A percentile compares a stretch with the other conserved stretches of the same genome.
Conservation (phyloP, 768 basidiomycete species). For the Cyclocybe cylindracea region DNA sequence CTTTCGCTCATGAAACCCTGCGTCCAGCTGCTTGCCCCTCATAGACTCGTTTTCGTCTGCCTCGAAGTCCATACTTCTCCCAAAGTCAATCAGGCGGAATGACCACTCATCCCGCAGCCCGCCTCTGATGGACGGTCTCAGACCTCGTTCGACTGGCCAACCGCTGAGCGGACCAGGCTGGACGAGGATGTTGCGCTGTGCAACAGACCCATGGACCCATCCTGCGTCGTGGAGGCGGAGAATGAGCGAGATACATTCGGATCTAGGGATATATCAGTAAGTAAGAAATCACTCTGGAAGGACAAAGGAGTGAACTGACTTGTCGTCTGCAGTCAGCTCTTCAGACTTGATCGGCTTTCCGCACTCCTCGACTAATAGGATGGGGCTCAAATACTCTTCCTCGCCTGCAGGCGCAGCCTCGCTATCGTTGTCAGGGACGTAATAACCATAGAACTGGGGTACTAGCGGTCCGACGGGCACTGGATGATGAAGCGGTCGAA, state of each 20-base stretch:
- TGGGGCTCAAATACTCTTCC: slow-evolving; percentile 35
- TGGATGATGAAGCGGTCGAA: slow-evolving; percentile 39
- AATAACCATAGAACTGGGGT: slow-evolving; percentile 69
- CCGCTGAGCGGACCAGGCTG: slow-evolving; percentile 33
- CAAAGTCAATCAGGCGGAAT: slow-evolving; percentile 46
- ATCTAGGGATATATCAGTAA: slow-evolving; percentile 15
- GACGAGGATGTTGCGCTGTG: slow-evolving; percentile 36
- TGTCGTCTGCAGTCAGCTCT: slow-evolving; percentile 36
- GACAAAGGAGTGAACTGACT: slow-evolving; percentile 21
- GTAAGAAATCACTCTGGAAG: not conserved
- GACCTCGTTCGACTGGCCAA: slow-evolving; percentile 11
- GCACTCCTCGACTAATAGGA: slow-evolving; percentile 46
- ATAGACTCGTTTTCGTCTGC: no score
- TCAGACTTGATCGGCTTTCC: slow-evolving; percentile 29
- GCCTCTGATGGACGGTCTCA: not conserved
- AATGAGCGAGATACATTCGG: slow-evolving; percentile 42
- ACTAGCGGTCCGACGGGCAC: slow-evolving; percentile 51
- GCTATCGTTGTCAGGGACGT: slow-evolving; percentile 25
- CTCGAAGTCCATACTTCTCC: slow-evolving; percentile 12
- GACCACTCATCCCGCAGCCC: slow-evolving; percentile 19
- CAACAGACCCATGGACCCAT: slow-evolving; percentile 39
- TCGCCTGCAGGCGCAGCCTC: not conserved
- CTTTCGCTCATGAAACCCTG: no score
- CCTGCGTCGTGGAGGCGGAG: slow-evolving; percentile 35
- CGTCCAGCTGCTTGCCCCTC: no score